A percentile compares a stretch with the other conserved stretches of the same genome.
These are phyloP conservation scores for Boletus pseudopeckii DNA, from an alignment of 768 basidiomycete species.

Conservation along the genomic window DNA sequence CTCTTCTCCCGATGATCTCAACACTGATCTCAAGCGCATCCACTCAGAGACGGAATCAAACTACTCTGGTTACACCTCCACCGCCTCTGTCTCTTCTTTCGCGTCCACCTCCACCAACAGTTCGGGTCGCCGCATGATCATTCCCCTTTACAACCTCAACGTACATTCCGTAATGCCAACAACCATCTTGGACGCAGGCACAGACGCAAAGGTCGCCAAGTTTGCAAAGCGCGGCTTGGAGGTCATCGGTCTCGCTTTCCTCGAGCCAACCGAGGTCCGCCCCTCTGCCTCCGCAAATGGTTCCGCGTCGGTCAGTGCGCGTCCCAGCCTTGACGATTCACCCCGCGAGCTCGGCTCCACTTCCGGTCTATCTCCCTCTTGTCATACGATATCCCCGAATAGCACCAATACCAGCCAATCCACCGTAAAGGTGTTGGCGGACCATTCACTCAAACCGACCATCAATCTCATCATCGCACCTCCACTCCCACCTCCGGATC, in stretches of 20 bases:
- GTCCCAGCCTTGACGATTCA: constrained; percentile 30
- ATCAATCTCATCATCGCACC: constrained; percentile 17
- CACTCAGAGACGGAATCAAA: constrained; percentile 39
- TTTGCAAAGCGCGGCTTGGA: constrained; percentile 74
- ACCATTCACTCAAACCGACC: constrained; percentile 3
- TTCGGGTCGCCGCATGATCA: constrained; percentile 65
- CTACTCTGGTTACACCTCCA: constrained; percentile 50
- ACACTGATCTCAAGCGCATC: constrained; percentile 28
- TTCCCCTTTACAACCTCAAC: constrained; percentile 83
- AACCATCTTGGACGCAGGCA: constrained; percentile 82
- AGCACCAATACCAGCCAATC: constrained; percentile 3
- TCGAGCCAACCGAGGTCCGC: constrained; percentile 82
- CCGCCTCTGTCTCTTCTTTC: constrained; percentile 38
- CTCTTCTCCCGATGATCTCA: constrained; percentile 28
- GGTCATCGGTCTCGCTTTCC: constrained; percentile 68
- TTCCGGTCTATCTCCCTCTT: neutral
- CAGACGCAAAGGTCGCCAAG: constrained; percentile 80
- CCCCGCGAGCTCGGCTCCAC: constrained; percentile 21
- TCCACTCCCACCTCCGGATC: constrained; percentile 13
- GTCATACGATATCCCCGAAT: constrained; percentile 11
- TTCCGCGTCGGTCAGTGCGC: constrained; percentile 16
- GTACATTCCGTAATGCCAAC: constrained; percentile 88
- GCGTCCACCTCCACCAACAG: constrained; percentile 42
- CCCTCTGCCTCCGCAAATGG: constrained; percentile 13
- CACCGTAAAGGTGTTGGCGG: neutral